phyloP scores from a whole-genome alignment of 768 basidiomycete species.

The Trametes cingulata region DNA sequence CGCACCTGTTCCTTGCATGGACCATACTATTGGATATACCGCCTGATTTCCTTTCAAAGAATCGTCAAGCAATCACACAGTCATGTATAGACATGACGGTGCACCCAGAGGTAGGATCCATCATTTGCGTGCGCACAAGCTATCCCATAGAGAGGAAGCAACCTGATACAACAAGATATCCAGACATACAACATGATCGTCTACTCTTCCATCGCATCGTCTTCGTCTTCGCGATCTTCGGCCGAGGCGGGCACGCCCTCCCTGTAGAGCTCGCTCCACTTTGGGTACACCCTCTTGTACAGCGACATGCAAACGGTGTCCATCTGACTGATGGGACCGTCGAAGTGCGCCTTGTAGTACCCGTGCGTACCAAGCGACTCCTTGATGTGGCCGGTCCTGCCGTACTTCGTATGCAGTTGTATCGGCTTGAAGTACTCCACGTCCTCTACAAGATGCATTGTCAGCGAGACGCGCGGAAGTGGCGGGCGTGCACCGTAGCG shows the following conservation, averaged over 20 bases:
- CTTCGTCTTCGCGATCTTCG: slow-evolving; percentile 1
- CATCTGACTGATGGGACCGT: slow-evolving; percentile 93
- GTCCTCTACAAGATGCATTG: slow-evolving; percentile 55
- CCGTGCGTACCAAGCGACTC: slow-evolving; percentile 97
- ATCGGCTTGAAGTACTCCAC: slow-evolving; percentile 92
- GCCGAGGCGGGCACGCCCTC: slow-evolving; percentile 6
- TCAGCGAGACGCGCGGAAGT: neutral
- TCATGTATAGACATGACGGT: no score
- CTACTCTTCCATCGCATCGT: slow-evolving; percentile 30
- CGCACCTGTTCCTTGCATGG: neutral
- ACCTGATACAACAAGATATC: slow-evolving; percentile 10
- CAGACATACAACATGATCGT: neutral
- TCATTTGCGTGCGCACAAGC: slow-evolving; percentile 41
- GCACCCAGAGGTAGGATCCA: no score
- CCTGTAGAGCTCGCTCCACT: slow-evolving; percentile 68
- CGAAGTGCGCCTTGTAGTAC: slow-evolving; percentile 93
- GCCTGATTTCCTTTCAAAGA: no score
- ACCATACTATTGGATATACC: neutral
- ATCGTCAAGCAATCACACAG: no score
- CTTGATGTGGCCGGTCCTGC: slow-evolving; percentile 83
- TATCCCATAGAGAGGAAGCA: slow-evolving; percentile 89
- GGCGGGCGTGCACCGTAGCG: slow-evolving; percentile 16
- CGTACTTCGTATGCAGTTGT: slow-evolving; percentile 90
- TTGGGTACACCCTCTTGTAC: slow-evolving; percentile 94
- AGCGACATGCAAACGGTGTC: slow-evolving; percentile 95